These are phyloP conservation scores for Dendrobium nobile DNA, from an alignment of 106 monocot species.

Conservation along the genomic window DNA sequence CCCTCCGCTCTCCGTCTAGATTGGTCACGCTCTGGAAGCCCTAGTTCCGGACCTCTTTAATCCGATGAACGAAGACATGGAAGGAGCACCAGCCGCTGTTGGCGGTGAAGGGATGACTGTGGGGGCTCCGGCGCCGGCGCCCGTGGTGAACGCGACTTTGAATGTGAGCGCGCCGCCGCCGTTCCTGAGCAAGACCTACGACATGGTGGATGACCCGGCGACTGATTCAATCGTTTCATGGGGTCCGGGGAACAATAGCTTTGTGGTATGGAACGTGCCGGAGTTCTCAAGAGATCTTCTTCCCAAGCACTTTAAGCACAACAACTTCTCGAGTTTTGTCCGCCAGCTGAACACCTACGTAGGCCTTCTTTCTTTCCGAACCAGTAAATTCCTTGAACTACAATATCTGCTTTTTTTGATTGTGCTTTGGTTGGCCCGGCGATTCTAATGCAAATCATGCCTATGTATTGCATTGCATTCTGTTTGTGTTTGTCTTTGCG, in stretches of 20 bases:
- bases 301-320: conserved; percentile 67
- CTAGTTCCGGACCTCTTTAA: neutral
- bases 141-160: neutral
- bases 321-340: conserved; percentile 64
- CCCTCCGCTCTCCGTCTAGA: neutral
- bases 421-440: neutral
- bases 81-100: neutral
- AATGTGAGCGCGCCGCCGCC: conserved; percentile 19
- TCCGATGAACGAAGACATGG: conserved; percentile 2
- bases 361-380: conserved; percentile 2
- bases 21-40: neutral
- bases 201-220: conserved; percentile 39
- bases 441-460: neutral
- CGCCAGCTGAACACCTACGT: conserved; percentile 57
- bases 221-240: conserved; percentile 36
- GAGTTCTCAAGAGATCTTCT: conserved; percentile 50
- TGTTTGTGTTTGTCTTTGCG: neutral
- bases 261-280: conserved; percentile 42
- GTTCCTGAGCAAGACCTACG: conserved; percentile 44
- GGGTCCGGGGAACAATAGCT: conserved; percentile 43
- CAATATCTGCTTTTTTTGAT: neutral
- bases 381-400: neutral
- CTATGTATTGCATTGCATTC: neutral
- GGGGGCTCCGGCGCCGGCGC: neutral
- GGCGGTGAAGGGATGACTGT: neutral